Percentiles rank a stretch among this genome's conserved stretches.
phyloP scores from a whole-genome alignment of 768 basidiomycete genomes.

The Lentinula aciculospora region DNA sequence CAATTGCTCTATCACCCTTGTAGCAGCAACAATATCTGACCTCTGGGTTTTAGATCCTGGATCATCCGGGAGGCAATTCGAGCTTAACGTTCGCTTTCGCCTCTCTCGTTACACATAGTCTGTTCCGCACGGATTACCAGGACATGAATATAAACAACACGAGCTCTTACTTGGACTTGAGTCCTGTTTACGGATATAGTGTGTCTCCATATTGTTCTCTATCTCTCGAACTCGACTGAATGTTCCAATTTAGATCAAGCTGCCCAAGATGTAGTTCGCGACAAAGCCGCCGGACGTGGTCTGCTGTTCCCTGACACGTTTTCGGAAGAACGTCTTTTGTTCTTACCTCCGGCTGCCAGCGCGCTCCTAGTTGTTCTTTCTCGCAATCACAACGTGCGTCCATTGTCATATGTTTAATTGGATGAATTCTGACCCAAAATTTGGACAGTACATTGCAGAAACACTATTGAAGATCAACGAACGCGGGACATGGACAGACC shows the following conservation, averaged over 20 bases:
- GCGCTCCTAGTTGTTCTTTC: conserved; percentile 65
- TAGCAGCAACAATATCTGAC: too few species aligned
- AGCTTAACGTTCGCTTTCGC: conserved; percentile 44
- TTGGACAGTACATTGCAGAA: conserved; percentile 57
- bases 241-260: conserved; percentile 8
- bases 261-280: conserved; percentile 12
- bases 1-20: too few species aligned
- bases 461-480: conserved; percentile 70
- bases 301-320: conserved; percentile 8
- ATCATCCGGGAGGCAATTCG: conserved; percentile 13
- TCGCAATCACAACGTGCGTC: conserved; percentile 57
- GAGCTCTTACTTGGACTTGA: conserved; percentile 47
- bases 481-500: conserved; percentile 25
- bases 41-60: not conserved
- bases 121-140: conserved; percentile 37
- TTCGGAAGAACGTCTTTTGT: conserved; percentile 48
- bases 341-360: conserved; percentile 69
- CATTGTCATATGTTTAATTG: not conserved
- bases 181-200: conserved; percentile 42
- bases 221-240: not conserved
- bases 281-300: conserved; percentile 9
- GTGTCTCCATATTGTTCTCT: conserved; percentile 1
- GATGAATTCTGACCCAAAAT: not conserved
- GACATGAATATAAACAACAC: conserved; percentile 37
- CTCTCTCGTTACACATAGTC: conserved; percentile 41